These are phyloP conservation scores for Penicillium sp. DNA, from an alignment of 2,329 filamentous ascomycete genomes.

Conservation along the genomic window DNA sequence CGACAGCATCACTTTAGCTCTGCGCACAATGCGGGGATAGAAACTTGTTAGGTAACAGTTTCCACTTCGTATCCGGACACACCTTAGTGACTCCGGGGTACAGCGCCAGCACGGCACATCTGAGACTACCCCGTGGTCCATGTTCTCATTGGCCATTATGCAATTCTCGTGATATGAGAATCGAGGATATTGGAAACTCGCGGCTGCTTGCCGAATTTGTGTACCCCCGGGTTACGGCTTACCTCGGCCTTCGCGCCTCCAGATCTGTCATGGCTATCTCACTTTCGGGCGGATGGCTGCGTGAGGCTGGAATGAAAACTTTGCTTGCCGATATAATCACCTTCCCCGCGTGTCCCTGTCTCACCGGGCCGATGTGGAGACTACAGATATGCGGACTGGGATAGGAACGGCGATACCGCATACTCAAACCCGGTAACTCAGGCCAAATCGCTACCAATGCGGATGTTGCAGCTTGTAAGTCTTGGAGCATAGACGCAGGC, in stretches of 20 bases:
- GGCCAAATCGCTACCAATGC: not conserved
- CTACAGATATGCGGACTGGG: not conserved
- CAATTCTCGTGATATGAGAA: not conserved
- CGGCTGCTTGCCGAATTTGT: not conserved
- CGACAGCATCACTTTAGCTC: not conserved
- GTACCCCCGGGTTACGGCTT: not conserved
- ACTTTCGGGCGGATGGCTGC: not conserved
- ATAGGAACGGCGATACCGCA: not conserved
- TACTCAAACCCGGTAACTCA: not conserved
- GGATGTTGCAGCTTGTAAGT: not conserved
- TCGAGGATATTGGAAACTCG: not conserved
- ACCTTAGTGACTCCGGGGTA: constrained; percentile 2
- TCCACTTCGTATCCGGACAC: constrained; percentile 19
- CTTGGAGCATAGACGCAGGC: not conserved
- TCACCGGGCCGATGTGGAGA: not conserved
- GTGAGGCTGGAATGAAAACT: not conserved
- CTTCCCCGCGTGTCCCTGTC: not conserved
- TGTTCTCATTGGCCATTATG: not conserved
- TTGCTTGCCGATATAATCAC: not conserved
- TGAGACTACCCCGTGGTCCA: not conserved
- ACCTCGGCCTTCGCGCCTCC: no score
- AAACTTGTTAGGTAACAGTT: constrained; percentile 30
- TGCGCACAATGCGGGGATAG: constrained; percentile 24
- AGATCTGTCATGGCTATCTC: no score
- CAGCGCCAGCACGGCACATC: not conserved